Evolutionary conservation across 306 rosid species (phyloP).

Genomic region (Alnus rubra): DNA sequence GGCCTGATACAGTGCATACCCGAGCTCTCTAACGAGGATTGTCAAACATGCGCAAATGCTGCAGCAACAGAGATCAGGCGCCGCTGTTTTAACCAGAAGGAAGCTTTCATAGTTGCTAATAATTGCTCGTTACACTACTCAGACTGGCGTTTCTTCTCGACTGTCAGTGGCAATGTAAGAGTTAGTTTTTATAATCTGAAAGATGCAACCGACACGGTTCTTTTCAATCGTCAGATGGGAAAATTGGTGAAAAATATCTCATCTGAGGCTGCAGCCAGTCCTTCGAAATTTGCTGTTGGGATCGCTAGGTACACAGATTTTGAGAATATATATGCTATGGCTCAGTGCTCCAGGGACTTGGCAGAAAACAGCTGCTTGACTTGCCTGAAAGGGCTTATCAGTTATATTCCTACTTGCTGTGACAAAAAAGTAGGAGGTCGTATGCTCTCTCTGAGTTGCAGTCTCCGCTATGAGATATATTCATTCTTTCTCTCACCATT

Average conservation of each 20-base stretch:
- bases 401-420: not conserved
- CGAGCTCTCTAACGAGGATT: conserved; percentile 9
- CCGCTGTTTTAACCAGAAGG: conserved; percentile 29
- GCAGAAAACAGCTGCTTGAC: conserved; percentile 25
- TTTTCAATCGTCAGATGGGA: not conserved
- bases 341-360: conserved; percentile 29
- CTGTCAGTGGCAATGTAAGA: not conserved
- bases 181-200: not conserved
- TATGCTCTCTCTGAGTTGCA: conserved; percentile 25
- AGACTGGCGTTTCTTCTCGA: conserved; percentile 17
- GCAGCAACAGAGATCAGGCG: conserved; percentile 21
- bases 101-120: conserved; percentile 19
- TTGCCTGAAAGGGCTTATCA: conserved; percentile 27
- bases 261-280: conserved; percentile 21
- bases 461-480: conserved; percentile 27
- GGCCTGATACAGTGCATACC: conserved; percentile 36
- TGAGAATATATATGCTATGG: conserved; percentile 18
- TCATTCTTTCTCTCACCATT: conserved; percentile 9
- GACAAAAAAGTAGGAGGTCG: conserved; percentile 14
- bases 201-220: conserved; percentile 20
- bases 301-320: not conserved
- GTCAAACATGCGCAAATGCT: conserved; percentile 28
- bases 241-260: conserved; percentile 22
- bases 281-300: conserved; percentile 24
- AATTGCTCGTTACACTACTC: conserved; percentile 30